These are phyloP conservation scores for Talaromyces sp. DNA, from an alignment of 2,329 filamentous ascomycete genomes.

Conservation along the genomic window DNA sequence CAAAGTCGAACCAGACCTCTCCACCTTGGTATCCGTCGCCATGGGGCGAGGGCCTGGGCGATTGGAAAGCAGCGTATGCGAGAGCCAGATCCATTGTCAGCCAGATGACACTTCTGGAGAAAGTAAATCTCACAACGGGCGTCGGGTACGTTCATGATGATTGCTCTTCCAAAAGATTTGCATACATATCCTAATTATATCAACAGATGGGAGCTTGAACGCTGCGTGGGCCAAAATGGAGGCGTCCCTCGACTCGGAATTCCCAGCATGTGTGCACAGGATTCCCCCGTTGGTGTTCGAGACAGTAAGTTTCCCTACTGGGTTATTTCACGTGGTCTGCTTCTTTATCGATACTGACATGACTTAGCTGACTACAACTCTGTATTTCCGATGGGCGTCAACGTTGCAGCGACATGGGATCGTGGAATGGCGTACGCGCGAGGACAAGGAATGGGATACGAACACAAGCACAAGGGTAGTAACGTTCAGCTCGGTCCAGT, in stretches of 20 bases:
- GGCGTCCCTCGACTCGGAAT: slow-evolving; percentile 17
- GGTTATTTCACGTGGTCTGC: too few species aligned
- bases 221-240: slow-evolving; percentile 16
- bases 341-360: not conserved
- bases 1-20: slow-evolving; percentile 2
- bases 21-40: slow-evolving; percentile 11
- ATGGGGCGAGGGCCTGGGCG: slow-evolving; percentile 8
- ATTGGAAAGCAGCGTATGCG: slow-evolving; percentile 12
- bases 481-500: slow-evolving; percentile 16
- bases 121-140: slow-evolving; percentile 16
- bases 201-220: slow-evolving; percentile 1
- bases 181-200: not conserved
- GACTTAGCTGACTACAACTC: slow-evolving; percentile 14
- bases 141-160: slow-evolving; percentile 10
- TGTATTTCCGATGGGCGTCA: slow-evolving; percentile 15
- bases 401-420: slow-evolving; percentile 15
- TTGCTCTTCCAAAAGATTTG: not conserved
- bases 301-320: not conserved
- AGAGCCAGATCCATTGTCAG: slow-evolving; percentile 13
- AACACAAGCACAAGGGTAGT: slow-evolving; percentile 17
- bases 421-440: slow-evolving; percentile 8
- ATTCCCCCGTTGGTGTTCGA: slow-evolving; percentile 15
- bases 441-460: slow-evolving; percentile 14
- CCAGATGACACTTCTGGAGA: slow-evolving; percentile 11
- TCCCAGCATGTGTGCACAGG: slow-evolving; percentile 12